Percentiles rank a stretch among this genome's conserved stretches.
These are phyloP conservation scores for Aegilops longissima DNA, from an alignment of 176 grass and related monocot genomes.

Conservation along the genomic window DNA sequence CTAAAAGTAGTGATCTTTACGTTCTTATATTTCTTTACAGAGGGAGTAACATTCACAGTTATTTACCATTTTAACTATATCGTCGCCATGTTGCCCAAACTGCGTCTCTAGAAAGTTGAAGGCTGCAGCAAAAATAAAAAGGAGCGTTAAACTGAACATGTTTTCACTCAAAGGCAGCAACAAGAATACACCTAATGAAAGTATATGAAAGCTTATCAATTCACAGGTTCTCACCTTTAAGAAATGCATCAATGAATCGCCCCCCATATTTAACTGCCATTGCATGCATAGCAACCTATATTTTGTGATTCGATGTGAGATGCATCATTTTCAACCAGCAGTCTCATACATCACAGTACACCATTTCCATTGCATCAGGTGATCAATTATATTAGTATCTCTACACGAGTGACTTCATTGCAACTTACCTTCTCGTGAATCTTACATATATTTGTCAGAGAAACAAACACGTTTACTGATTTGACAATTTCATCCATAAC, in stretches of 20 bases:
- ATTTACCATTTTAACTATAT: constrained; percentile 69
- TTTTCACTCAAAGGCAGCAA: constrained; percentile 27
- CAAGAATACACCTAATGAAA: constrained; percentile 5
- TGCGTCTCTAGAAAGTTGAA: constrained; percentile 75
- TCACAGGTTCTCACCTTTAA: constrained; percentile 57
- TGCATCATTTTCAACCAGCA: constrained; percentile 21
- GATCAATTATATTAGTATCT: neutral
- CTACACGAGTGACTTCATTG: neutral
- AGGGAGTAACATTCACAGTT: neutral
- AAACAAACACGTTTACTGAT: constrained; percentile 72
- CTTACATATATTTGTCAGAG: constrained; percentile 62
- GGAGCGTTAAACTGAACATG: constrained; percentile 3
- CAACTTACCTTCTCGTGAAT: constrained; percentile 65
- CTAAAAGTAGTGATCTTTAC: neutral
- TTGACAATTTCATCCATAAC: constrained; percentile 49
- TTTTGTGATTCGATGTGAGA: constrained; percentile 18
- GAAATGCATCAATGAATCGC: constrained; percentile 77
- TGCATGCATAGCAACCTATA: constrained; percentile 71
- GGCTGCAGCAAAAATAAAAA: constrained; percentile 37
- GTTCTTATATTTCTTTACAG: too few species aligned
- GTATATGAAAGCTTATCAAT: constrained; percentile 8
- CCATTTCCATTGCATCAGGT: constrained; percentile 14
- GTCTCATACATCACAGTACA: constrained; percentile 10
- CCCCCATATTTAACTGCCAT: constrained; percentile 88
- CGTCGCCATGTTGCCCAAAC: constrained; percentile 49